phyloP scores from a whole-genome alignment of 257 asterid species.

The Craterostigma plantagineum region DNA sequence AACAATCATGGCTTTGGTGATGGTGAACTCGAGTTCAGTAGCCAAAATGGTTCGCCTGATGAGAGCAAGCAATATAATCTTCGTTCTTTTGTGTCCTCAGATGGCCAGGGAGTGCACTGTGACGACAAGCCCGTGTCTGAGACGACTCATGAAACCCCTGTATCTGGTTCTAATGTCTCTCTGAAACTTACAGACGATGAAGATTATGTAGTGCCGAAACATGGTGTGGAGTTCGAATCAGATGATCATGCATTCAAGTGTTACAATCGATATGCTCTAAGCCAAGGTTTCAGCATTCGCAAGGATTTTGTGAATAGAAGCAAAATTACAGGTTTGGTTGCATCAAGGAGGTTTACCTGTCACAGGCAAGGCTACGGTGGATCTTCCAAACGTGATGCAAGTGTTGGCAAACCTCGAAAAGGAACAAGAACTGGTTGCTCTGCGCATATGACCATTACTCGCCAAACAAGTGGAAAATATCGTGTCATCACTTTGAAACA shows the following conservation, averaged over 20 bases:
- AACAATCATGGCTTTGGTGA: conserved; percentile 10
- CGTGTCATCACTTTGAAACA: conserved; percentile 41
- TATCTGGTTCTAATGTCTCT: no score
- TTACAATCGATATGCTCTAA: conserved; percentile 35
- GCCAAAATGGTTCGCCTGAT: conserved; percentile 16
- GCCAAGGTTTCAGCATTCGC: conserved; percentile 48
- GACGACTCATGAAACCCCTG: no score
- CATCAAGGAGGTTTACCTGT: conserved; percentile 46
- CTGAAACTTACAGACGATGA: no score
- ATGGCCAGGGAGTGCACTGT: no score
- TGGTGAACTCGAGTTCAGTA: conserved; percentile 17
- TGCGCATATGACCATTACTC: conserved; percentile 49
- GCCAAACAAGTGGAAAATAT: conserved; percentile 36
- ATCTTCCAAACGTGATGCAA: conserved; percentile 21
- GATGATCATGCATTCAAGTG: conserved; percentile 52
- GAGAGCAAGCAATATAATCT: conserved; percentile 3
- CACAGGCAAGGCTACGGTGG: conserved; percentile 52
- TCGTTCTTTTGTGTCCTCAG: conserved; percentile 12
- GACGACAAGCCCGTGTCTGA: no score
- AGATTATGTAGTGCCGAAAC: conserved; percentile 26
- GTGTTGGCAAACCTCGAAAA: conserved; percentile 21
- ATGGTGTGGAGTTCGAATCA: conserved; percentile 33
- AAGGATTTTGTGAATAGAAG: conserved; percentile 46
- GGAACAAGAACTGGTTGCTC: conserved; percentile 45
- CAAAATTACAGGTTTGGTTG: conserved; percentile 37